phyloP scores from a whole-genome alignment of 1,139 yeast species.

The Pichia sp. region DNA sequence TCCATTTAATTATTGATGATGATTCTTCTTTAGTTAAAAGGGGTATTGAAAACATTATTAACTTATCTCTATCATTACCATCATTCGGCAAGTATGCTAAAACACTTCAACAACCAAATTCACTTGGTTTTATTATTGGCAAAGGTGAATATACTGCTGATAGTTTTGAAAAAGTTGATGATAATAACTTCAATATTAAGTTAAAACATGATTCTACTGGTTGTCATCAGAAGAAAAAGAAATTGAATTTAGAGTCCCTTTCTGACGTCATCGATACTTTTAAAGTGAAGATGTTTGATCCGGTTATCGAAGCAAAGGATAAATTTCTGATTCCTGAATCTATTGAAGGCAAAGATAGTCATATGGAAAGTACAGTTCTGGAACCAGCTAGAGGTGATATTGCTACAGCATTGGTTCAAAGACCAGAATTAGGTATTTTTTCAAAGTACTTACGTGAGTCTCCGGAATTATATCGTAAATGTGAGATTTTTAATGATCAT shows the following conservation, averaged over 20 bases:
- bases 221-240: constrained; percentile 6
- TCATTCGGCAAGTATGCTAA: not conserved
- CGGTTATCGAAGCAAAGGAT: constrained; percentile 14
- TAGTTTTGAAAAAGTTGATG: constrained; percentile 2
- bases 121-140: constrained; percentile 13
- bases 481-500: constrained; percentile 32
- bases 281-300: constrained; percentile 14
- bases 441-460: constrained; percentile 53
- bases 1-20: constrained; percentile 14
- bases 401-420: constrained; percentile 37
- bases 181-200: not conserved
- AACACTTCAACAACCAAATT: constrained; percentile 1
- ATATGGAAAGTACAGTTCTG: constrained; percentile 17
- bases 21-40: constrained; percentile 12
- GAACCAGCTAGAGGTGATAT: constrained; percentile 29
- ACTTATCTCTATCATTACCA: constrained; percentile 7
- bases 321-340: constrained; percentile 16
- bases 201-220: constrained; percentile 6
- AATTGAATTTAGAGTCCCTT: constrained; percentile 7
- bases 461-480: constrained; percentile 37
- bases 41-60: constrained; percentile 10
- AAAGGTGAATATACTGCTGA: constrained; percentile 5
- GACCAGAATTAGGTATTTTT: constrained; percentile 42
- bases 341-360: constrained; percentile 4
- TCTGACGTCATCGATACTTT: constrained; percentile 10